A percentile compares a stretch with the other conserved stretches of the same genome.
Evolutionary conservation across 2,329 filamentous ascomycete species (phyloP).

Genomic region (Ophiostoma novo-ulmi): DNA sequence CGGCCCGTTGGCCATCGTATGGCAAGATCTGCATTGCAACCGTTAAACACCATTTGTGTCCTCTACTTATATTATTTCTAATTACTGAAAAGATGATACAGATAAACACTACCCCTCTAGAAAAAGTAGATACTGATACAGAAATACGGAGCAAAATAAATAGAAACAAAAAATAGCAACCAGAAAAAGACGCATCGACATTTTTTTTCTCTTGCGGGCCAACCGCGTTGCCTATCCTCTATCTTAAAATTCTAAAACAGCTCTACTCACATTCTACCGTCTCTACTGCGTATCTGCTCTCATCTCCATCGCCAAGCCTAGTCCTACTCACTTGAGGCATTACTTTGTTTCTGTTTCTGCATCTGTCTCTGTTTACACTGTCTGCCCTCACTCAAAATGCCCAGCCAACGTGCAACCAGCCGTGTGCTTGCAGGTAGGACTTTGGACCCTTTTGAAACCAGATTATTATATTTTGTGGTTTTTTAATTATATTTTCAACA

Average conservation of each 20-base stretch:
- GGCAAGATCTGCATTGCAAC: background rate
- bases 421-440: background rate
- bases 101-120: background rate
- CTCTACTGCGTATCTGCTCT: background rate
- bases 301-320: constrained; percentile 5
- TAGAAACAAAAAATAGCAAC: background rate
- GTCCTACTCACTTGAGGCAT: background rate
- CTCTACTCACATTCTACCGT: background rate
- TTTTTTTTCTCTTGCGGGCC: background rate
- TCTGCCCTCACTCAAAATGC: background rate
- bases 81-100: background rate
- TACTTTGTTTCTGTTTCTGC: background rate
- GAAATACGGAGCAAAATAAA: background rate
- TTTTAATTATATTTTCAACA: background rate
- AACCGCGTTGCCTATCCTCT: background rate
- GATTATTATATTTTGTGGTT: background rate
- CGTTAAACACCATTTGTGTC: background rate
- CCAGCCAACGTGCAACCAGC: background rate
- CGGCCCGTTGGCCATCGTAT: constrained; percentile 5
- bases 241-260: background rate
- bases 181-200: constrained; percentile 6
- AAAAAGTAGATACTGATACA: background rate
- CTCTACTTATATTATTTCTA: background rate
- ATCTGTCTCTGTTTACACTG: background rate
- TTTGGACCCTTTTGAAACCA: background rate